Base-by-base conservation (phyloP, 1,139 yeast species). In the Kurtzmaniella quercitrusa region DNA sequence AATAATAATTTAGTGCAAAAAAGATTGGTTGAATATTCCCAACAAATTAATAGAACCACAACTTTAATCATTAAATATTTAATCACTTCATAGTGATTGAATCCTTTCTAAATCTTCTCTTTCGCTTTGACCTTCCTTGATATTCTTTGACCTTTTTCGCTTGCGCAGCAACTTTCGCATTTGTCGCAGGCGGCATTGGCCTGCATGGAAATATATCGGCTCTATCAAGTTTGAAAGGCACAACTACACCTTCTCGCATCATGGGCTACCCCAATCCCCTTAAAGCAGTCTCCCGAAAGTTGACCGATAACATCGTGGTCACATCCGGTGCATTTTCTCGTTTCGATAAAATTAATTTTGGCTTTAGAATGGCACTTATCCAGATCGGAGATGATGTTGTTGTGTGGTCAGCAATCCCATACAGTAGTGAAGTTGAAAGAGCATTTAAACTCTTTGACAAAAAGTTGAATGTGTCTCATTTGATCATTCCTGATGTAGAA, bases 371-470 rank as follows among this genome's bases (percentile, higher is more conserved):
- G 77, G 76, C 86, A 0, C 60, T 80, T 7, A 56, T 71, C 45
- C 61, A 73, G 40, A 55, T 63, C 43, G 57, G 68, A 33, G 57
- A 61, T 40, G 58, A 64, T 38, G 61, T 80, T 18, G 60, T 79
- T 8, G 75, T 83, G 7, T 78, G 82, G 75, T 74, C 82, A 2
- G 81, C 88, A 1, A 68, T 82, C 39, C 88, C 88, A 1, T 76
- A 71, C 52, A 78, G 80, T 1, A 65, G 68, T 5, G 67, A 61
- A 32, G 74, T 76, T 4, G 56, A 68, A 26, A 61, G 64, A 23
- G 64, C 70, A 2, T 54, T 79, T 33, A 55, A 67, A 36, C 53
- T 65, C 20, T 60, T 69, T 36, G 71, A 66, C 1, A 58, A 63
- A 14, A 42, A 50, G 19, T 61, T 63, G 37, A 63, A 62, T 18